Conservation (phyloP, 1,139 yeast species). For the Scheffersomyces illinoinensis region DNA sequence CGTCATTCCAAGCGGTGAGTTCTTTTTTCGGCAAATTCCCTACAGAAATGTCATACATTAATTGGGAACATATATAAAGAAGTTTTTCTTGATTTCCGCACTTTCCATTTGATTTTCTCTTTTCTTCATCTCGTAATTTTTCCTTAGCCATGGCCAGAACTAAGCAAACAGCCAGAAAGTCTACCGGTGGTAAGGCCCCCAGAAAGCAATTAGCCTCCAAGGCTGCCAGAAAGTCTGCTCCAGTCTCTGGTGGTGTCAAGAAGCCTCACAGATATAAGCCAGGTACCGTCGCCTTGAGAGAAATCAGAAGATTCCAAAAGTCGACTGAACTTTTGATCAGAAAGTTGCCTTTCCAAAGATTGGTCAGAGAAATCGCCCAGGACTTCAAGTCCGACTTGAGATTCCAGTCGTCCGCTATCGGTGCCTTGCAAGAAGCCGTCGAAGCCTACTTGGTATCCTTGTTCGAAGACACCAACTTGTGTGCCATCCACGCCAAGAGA, state of each 20-base stretch:
- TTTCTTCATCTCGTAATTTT: conserved; percentile 4
- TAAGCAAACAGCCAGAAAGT: conserved; percentile 55
- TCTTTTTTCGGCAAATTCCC: not conserved
- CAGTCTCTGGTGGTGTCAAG: conserved; percentile 54
- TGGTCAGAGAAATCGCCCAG: conserved; percentile 52
- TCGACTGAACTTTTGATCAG: conserved; percentile 53
- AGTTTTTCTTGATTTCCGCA: conserved; percentile 7
- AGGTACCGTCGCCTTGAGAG: conserved; percentile 57
- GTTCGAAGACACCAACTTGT: conserved; percentile 54
- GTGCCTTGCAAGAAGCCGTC: conserved; percentile 56
- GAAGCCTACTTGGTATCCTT: conserved; percentile 54
- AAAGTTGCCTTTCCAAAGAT: conserved; percentile 53
- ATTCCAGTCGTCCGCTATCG: conserved; percentile 53
- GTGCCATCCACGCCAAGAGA: conserved; percentile 57
- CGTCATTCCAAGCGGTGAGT: not conserved
- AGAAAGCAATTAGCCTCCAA: conserved; percentile 56
- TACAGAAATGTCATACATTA: not conserved
- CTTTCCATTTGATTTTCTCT: conserved; percentile 6
- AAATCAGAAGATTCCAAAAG: conserved; percentile 55
- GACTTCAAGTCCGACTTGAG: conserved; percentile 53
- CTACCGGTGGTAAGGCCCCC: conserved; percentile 57
- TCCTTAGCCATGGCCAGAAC: conserved; percentile 46
- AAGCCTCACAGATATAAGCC: conserved; percentile 59
- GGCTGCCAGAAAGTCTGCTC: conserved; percentile 56
- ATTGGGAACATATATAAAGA: not conserved